These are phyloP conservation scores for Xylariaceae sp. DNA, from an alignment of 2,329 filamentous ascomycete genomes.

Conservation along the genomic window DNA sequence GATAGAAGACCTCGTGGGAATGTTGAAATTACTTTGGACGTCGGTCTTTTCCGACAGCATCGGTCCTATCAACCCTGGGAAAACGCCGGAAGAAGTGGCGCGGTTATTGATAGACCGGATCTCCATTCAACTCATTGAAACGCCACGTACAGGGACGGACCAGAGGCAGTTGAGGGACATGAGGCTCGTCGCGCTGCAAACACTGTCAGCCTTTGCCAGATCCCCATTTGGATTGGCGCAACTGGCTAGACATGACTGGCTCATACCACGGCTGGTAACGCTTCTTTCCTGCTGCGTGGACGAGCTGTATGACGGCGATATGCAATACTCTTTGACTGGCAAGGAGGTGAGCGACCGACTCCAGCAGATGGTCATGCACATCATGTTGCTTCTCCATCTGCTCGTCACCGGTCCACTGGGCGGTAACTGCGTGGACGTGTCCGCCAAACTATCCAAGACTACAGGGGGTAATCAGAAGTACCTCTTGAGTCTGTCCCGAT, in stretches of 20 bases:
- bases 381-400: slow-evolving; percentile 45
- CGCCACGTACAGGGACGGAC: slow-evolving; percentile 39
- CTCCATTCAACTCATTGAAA: slow-evolving; percentile 56
- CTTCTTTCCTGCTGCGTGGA: slow-evolving; percentile 62
- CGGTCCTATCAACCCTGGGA: slow-evolving; percentile 53
- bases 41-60: slow-evolving; percentile 60
- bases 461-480: slow-evolving; percentile 76
- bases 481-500: slow-evolving; percentile 68
- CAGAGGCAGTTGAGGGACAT: slow-evolving; percentile 37
- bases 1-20: slow-evolving; percentile 55
- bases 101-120: slow-evolving; percentile 55
- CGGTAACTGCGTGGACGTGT: slow-evolving; percentile 51
- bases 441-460: slow-evolving; percentile 63
- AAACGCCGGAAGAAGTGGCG: slow-evolving; percentile 40
- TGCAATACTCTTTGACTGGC: slow-evolving; percentile 30
- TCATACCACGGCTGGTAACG: slow-evolving; percentile 69
- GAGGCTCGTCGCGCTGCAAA: slow-evolving; percentile 44
- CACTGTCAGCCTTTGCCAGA: slow-evolving; percentile 55
- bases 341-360: slow-evolving; percentile 28
- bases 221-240: slow-evolving; percentile 58
- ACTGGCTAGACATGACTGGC: slow-evolving; percentile 62
- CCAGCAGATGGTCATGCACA: slow-evolving; percentile 43
- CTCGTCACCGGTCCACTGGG: slow-evolving; percentile 46
- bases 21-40: slow-evolving; percentile 61
- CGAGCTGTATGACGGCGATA: slow-evolving; percentile 60